phyloP scores from a whole-genome alignment of 2,329 filamentous ascomycete genomes.

The Aspergillus sp. region DNA sequence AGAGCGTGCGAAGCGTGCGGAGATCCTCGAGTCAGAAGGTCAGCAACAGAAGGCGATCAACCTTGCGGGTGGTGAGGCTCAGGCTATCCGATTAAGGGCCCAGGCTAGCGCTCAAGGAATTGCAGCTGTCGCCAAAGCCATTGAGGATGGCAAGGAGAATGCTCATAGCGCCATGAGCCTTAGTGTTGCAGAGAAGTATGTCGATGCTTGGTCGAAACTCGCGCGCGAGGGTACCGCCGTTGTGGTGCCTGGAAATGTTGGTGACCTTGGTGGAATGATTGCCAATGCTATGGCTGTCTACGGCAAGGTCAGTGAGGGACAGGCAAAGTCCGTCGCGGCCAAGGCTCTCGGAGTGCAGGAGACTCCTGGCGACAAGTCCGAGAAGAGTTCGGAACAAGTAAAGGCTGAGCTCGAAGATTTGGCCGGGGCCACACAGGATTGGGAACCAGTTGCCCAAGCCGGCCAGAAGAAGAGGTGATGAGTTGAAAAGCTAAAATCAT shows the following conservation, averaged over 20 bases:
- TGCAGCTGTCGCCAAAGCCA: constrained; percentile 73
- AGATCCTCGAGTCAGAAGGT: constrained; percentile 95
- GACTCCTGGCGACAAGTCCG: background rate
- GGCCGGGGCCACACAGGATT: too few species aligned
- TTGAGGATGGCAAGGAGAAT: constrained; percentile 65
- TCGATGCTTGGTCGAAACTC: constrained; percentile 86
- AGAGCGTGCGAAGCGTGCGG: constrained; percentile 92
- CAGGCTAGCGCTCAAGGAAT: constrained; percentile 83
- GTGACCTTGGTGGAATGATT: constrained; percentile 95
- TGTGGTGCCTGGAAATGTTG: constrained; percentile 93
- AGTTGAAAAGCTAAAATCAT: too few species aligned
- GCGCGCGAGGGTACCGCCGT: constrained; percentile 94
- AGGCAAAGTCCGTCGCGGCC: constrained; percentile 59
- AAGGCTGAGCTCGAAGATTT: too few species aligned
- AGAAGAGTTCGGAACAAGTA: too few species aligned
- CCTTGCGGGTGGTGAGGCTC: constrained; percentile 89
- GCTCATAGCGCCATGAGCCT: constrained; percentile 83
- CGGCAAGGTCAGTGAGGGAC: constrained; percentile 81
- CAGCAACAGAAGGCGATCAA: constrained; percentile 98
- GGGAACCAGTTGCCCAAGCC: too few species aligned
- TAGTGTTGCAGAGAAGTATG: constrained; percentile 93
- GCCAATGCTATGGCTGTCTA: constrained; percentile 93
- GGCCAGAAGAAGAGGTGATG: too few species aligned
- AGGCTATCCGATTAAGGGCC: constrained; percentile 85
- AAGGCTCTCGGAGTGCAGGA: constrained; percentile 28